Percentiles rank a stretch among this genome's conserved stretches.
These are phyloP conservation scores for Hanseniaspora guilliermondii DNA, from an alignment of 805 yeast species.

Conservation along the genomic window DNA sequence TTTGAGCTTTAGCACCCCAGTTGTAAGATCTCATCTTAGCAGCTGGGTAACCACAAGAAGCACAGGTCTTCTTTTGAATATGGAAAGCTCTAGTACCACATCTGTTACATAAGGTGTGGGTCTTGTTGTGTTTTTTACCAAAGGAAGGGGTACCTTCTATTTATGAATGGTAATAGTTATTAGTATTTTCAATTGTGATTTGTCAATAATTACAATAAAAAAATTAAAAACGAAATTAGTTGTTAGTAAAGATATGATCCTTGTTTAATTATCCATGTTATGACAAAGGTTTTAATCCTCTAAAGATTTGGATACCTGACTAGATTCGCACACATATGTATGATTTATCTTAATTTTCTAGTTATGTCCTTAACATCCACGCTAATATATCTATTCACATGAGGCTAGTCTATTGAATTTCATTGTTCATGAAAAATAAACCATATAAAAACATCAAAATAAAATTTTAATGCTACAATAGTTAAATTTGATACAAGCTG, in stretches of 20 bases:
- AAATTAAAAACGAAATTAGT: neutral
- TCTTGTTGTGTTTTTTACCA: conserved; percentile 99
- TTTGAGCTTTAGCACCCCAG: conserved; percentile 99
- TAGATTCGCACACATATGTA: too few relatives aligned
- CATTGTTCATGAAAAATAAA: too few relatives aligned
- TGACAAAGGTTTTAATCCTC: neutral
- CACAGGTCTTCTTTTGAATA: conserved; percentile 96
- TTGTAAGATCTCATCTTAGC: conserved; percentile 97
- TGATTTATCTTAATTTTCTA: too few relatives aligned
- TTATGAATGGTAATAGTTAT: conserved; percentile 17
- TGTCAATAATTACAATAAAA: neutral
- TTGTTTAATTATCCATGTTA: neutral
- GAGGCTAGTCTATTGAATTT: too few relatives aligned
- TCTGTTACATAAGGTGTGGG: conserved; percentile 98
- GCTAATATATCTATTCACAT: too few relatives aligned
- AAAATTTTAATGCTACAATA: too few relatives aligned
- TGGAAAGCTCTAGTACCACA: conserved; percentile 99
- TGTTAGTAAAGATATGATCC: conserved; percentile 7
- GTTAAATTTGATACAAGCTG: too few relatives aligned
- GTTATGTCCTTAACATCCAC: too few relatives aligned
- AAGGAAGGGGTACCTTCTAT: conserved; percentile 98
- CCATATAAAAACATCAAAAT: too few relatives aligned
- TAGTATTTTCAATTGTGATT: neutral
- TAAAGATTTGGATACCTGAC: too few relatives aligned
- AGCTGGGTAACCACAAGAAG: conserved; percentile 99